Percentiles rank a stretch among this genome's conserved stretches.
These are phyloP conservation scores for Sinapis alba DNA, from an alignment of 441 rosid species.

Conservation along the genomic window DNA sequence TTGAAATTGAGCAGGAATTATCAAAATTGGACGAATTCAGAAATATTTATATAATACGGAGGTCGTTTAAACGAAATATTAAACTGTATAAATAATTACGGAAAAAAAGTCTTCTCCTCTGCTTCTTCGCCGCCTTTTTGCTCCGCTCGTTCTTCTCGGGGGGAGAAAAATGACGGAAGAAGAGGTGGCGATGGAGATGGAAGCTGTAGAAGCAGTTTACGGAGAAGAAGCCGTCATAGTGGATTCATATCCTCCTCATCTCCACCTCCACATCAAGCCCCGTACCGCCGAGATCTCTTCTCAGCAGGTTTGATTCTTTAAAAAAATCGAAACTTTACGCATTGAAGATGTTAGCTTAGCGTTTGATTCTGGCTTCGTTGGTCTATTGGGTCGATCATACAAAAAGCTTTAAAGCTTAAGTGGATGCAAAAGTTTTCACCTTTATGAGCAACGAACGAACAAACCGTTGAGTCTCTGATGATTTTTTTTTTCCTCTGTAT, in stretches of 20 bases:
- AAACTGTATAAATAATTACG: not conserved
- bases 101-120: not conserved
- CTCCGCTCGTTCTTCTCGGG: not conserved
- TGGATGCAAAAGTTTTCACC: not conserved
- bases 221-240: slow-evolving; percentile 69
- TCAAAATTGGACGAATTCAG: not conserved
- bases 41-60: not conserved
- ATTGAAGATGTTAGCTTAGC: not conserved
- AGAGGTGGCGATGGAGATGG: slow-evolving; percentile 69
- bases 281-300: slow-evolving; percentile 91
- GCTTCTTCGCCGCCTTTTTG: slow-evolving; percentile 2
- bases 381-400: not conserved
- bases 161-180: slow-evolving; percentile 46
- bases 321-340: not conserved
- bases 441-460: not conserved
- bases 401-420: not conserved
- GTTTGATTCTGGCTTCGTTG: not conserved
- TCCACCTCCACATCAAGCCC: slow-evolving; percentile 69
- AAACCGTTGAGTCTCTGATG: not conserved
- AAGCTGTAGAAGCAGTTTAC: slow-evolving; percentile 78
- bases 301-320: slow-evolving; percentile 58
- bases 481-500: too few relatives aligned
- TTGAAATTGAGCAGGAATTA: not conserved
- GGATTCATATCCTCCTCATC: slow-evolving; percentile 66
- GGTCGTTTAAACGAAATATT: not conserved